Conservation (phyloP, 169 alveolate genomes). For the Plasmodium gonderi region DNA sequence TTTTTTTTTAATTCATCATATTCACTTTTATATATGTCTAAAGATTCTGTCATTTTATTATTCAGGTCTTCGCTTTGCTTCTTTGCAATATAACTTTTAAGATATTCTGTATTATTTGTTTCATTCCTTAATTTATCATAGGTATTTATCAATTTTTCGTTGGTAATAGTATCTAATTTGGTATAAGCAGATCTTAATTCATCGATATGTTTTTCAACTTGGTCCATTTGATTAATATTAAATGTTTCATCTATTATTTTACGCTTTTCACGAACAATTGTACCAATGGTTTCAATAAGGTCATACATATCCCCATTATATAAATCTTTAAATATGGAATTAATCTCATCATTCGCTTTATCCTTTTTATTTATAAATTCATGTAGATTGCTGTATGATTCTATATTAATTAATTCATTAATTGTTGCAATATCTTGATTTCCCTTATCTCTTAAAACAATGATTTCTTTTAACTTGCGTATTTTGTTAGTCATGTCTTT, state of each 20-base stretch:
- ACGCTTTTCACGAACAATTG: neutral
- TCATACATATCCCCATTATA: neutral
- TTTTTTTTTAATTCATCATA: neutral
- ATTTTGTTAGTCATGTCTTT: conserved; percentile 9
- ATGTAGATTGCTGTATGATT: neutral
- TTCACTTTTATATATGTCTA: neutral
- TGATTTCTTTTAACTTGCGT: conserved; percentile 3
- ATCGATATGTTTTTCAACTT: neutral
- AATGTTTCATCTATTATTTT: neutral
- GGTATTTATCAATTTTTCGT: conserved; percentile 3
- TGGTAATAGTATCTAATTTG: neutral
- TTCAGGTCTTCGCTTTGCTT: neutral
- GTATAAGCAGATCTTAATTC: neutral
- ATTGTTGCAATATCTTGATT: neutral
- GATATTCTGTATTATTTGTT: neutral
- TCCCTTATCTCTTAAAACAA: conserved; percentile 13
- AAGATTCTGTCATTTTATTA: neutral
- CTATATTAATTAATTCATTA: conserved; percentile 10
- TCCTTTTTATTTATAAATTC: neutral
- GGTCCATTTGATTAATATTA: neutral
- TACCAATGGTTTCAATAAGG: conserved; percentile 1
- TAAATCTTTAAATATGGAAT: neutral
- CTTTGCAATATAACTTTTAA: neutral
- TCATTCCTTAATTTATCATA: neutral
- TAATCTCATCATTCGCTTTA: neutral